Conservation (phyloP, 1,284 basidiomycete species). For the Amylostereum chailletii region DNA sequence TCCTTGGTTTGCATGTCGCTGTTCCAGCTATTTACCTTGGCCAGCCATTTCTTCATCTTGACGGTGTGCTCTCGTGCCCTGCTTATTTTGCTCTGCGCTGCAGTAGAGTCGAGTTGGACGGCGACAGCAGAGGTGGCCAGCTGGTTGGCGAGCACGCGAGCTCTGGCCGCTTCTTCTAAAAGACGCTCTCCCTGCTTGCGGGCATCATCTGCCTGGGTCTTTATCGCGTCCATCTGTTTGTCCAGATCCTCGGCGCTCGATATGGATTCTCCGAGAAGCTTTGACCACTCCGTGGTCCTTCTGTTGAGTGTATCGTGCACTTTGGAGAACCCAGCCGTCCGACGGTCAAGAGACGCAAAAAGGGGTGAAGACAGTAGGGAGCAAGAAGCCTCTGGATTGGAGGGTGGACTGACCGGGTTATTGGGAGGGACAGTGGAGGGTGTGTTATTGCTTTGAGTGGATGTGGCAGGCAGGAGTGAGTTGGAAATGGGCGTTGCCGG, state of each 20-base stretch:
- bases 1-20: too few species aligned
- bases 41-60: too few species aligned
- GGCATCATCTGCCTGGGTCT: slow-evolving; percentile 1
- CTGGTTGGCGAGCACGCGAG: slow-evolving; percentile 4
- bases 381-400: too few species aligned
- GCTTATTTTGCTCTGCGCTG: too few species aligned
- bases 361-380: slow-evolving; percentile 3
- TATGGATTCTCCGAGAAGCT: slow-evolving; percentile 1
- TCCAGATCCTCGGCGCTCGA: background rate
- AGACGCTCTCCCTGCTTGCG: slow-evolving; percentile 5
- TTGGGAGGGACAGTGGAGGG: too few species aligned
- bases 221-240: slow-evolving; percentile 1
- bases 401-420: too few species aligned
- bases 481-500: too few species aligned
- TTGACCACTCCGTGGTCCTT: slow-evolving; percentile 7
- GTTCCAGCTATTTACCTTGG: too few species aligned
- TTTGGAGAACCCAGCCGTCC: slow-evolving; percentile 4
- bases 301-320: slow-evolving; percentile 1
- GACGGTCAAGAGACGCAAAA: background rate
- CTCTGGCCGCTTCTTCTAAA: slow-evolving; percentile 5
- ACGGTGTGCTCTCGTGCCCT: too few species aligned
- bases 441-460: too few species aligned
- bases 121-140: slow-evolving; percentile 1
- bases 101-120: background rate
- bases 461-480: too few species aligned